phyloP scores from a whole-genome alignment of 768 basidiomycete species.

The Psilocybe cubensis region DNA sequence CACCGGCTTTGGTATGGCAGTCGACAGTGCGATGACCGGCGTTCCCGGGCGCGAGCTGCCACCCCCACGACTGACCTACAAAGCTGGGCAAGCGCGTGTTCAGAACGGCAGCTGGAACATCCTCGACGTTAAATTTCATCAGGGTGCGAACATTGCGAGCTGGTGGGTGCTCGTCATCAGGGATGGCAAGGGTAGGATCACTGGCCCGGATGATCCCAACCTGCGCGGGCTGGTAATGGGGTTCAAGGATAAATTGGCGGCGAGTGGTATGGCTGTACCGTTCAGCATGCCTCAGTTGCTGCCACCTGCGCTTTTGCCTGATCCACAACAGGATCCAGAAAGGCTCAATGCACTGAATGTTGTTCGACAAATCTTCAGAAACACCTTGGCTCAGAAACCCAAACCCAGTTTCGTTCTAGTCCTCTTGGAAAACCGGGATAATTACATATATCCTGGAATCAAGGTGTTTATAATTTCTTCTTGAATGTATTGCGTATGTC shows the following conservation, averaged over 20 bases:
- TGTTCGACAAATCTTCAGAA: slow-evolving; percentile 46
- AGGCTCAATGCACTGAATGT: slow-evolving; percentile 38
- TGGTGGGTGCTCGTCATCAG: slow-evolving; percentile 74
- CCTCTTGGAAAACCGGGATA: slow-evolving; percentile 67
- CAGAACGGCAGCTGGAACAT: slow-evolving; percentile 80
- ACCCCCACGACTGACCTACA: slow-evolving; percentile 62
- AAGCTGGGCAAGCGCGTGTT: slow-evolving; percentile 44
- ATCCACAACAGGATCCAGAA: slow-evolving; percentile 33
- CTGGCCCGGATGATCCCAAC: slow-evolving; percentile 43
- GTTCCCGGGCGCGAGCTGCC: slow-evolving; percentile 69
- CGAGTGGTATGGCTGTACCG: slow-evolving; percentile 62
- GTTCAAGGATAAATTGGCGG: slow-evolving; percentile 58
- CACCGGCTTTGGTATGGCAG: slow-evolving; percentile 58
- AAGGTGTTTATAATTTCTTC: slow-evolving; percentile 47
- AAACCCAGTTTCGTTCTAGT: slow-evolving; percentile 73
- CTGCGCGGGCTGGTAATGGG: slow-evolving; percentile 49
- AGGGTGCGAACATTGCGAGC: slow-evolving; percentile 48
- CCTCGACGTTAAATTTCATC: slow-evolving; percentile 68
- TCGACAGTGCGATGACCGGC: slow-evolving; percentile 61
- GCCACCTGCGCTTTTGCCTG: slow-evolving; percentile 34
- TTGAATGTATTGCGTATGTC: not conserved
- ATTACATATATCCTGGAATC: slow-evolving; percentile 80
- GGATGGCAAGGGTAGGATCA: slow-evolving; percentile 46
- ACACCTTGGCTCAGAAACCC: slow-evolving; percentile 24
- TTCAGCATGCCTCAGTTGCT: slow-evolving; percentile 37